phyloP scores from a whole-genome alignment of 768 basidiomycete species.

The Coprinellus micaceus region DNA sequence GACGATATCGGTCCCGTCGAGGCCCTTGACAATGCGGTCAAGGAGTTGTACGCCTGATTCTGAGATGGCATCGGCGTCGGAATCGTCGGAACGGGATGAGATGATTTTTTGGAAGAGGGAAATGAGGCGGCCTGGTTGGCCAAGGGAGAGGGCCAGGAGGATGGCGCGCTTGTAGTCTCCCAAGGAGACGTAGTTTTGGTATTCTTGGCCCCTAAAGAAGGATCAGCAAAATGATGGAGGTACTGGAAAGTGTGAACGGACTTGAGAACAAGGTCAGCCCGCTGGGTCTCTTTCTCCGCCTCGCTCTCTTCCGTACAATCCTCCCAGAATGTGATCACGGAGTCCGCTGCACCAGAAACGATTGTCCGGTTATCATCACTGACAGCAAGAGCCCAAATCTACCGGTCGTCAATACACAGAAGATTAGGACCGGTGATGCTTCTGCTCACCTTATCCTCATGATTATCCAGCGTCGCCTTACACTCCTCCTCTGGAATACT shows the following conservation, averaged over 20 bases:
- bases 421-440: no score
- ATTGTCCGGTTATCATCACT: slow-evolving; percentile 78
- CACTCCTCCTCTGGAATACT: slow-evolving; percentile 87
- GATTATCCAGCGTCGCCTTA: slow-evolving; percentile 86
- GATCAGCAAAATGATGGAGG: slow-evolving; percentile 4
- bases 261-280: slow-evolving; percentile 77
- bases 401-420: not conserved
- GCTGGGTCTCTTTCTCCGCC: slow-evolving; percentile 66
- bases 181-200: slow-evolving; percentile 81
- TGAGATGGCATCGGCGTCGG: slow-evolving; percentile 29
- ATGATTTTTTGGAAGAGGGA: slow-evolving; percentile 70
- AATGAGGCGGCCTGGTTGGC: slow-evolving; percentile 86
- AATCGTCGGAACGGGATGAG: slow-evolving; percentile 18
- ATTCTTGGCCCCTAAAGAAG: slow-evolving; percentile 88
- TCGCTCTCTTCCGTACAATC: slow-evolving; percentile 88
- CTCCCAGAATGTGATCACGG: slow-evolving; percentile 93
- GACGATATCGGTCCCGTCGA: slow-evolving; percentile 71
- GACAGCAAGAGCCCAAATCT: slow-evolving; percentile 97
- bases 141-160: slow-evolving; percentile 86
- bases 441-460: slow-evolving; percentile 94
- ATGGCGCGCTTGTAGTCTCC: slow-evolving; percentile 91
- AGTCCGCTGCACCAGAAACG: slow-evolving; percentile 94
- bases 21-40: slow-evolving; percentile 75
- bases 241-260: slow-evolving; percentile 34
- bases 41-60: slow-evolving; percentile 71